These are phyloP conservation scores for Alternaria postmessia DNA, from an alignment of 2,329 filamentous ascomycete genomes.

Conservation along the genomic window DNA sequence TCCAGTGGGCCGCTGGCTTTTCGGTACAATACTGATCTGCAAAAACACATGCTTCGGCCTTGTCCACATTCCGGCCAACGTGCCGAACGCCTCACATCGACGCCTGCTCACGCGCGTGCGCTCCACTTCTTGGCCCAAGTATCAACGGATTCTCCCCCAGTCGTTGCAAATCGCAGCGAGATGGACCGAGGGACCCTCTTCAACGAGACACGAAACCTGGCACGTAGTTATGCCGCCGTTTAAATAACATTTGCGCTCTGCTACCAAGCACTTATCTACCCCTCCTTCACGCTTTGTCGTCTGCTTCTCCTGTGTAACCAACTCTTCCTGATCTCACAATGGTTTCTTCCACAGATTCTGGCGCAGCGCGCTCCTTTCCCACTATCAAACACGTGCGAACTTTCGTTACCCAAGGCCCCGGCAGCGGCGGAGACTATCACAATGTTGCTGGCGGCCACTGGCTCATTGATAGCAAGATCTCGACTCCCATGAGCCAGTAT, in stretches of 20 bases:
- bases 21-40: slow-evolving; percentile 11
- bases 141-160: slow-evolving; percentile 23
- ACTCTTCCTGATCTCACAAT: slow-evolving; percentile 28
- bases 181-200: slow-evolving; percentile 40
- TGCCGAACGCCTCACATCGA: slow-evolving; percentile 18
- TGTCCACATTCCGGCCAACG: neutral
- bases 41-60: slow-evolving; percentile 11
- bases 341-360: slow-evolving; percentile 33
- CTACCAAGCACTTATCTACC: slow-evolving; percentile 19
- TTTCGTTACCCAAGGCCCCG: slow-evolving; percentile 72
- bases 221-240: slow-evolving; percentile 21
- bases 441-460: slow-evolving; percentile 80
- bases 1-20: slow-evolving; percentile 8
- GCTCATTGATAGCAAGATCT: slow-evolving; percentile 91
- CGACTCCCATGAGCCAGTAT: slow-evolving; percentile 90
- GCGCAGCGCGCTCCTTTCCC: slow-evolving; percentile 66
- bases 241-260: slow-evolving; percentile 31
- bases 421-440: slow-evolving; percentile 74
- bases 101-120: slow-evolving; percentile 17
- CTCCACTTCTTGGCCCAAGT: slow-evolving; percentile 29
- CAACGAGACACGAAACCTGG: slow-evolving; percentile 10
- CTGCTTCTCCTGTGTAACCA: slow-evolving; percentile 8
- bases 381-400: slow-evolving; percentile 79
- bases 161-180: slow-evolving; percentile 38
- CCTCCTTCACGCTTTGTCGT: slow-evolving; percentile 26